A percentile compares a stretch with the other conserved stretches of the same genome.
Evolutionary conservation across 371 early-diverging fungal species (phyloP).

Genomic region (Coemansia sp.): DNA sequence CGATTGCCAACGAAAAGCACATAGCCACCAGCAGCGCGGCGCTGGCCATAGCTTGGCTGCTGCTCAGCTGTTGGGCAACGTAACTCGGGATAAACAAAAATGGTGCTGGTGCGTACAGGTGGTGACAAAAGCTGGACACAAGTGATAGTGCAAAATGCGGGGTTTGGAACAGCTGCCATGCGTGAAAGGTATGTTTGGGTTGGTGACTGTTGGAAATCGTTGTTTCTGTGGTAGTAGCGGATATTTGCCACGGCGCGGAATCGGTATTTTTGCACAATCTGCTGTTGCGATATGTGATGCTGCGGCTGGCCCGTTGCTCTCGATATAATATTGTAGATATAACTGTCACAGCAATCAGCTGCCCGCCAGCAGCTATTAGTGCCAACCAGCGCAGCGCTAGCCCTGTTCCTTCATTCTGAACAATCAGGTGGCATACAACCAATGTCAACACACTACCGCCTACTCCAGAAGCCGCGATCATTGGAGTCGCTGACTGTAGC

Average conservation of each 20-base stretch:
- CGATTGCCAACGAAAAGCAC: constrained; percentile 3
- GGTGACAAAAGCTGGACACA: not conserved
- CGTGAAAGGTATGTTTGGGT: not conserved
- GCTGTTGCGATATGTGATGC: too few relatives aligned
- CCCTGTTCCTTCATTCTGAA: not conserved
- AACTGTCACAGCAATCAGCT: not conserved
- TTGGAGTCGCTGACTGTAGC: not conserved
- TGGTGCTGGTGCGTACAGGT: not conserved
- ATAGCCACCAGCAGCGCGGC: not conserved
- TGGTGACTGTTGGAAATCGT: not conserved
- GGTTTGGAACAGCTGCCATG: not conserved
- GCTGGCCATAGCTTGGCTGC: too few relatives aligned
- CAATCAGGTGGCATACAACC: not conserved
- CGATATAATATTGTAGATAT: not conserved
- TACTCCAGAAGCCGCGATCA: not conserved
- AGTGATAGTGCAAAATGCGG: not conserved
- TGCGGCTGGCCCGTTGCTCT: not conserved
- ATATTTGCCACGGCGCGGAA: too few relatives aligned
- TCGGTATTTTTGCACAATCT: not conserved
- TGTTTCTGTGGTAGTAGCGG: not conserved
- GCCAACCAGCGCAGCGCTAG: constrained; percentile 3
- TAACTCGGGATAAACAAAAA: constrained; percentile 1
- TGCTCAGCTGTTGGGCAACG: not conserved
- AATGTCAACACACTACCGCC: constrained; percentile 1
- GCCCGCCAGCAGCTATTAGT: not conserved